Evolutionary conservation across 257 asterid species (phyloP), one percentile per base, ranked within the genome.

Genomic region (Mitragyna speciosa): DNA sequence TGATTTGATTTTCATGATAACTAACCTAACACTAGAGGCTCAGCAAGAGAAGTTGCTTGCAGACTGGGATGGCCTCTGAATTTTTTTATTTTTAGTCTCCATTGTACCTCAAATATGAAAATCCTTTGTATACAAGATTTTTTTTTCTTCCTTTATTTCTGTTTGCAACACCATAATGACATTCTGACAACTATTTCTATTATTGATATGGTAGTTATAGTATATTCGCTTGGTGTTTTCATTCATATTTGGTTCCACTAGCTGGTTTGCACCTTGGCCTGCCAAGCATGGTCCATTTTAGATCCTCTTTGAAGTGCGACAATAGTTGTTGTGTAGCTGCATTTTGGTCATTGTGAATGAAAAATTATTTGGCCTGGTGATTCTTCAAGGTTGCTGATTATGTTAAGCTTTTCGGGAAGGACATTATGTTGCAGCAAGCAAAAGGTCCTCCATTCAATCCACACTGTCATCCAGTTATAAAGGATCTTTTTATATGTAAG

Each of bases 1-100:
- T 67, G 51, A 5, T 31, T 76, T 56, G 69, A n/a, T 20, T 15
- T 51, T 51, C 76, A 52, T 80, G 74, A 8, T 30, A 64, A 51
- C 67, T 33, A 36, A 74, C 19, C 16, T 20, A 30, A 1, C n/a
- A 63, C 59, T 65, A 66, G 66, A 28, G 39, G n/a, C 36, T 61
- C 58, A 28, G 14, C 45, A 12, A n/a, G 28, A 43, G 31, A 70
- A 15, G 45, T 70, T 39, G 52, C 17, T 70, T 39, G 52, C 26
- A 19, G 24, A 22, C 26, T 36, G 54, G 7, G 24, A 51, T 51
- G 58, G 20, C 20, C 22, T 49, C 58, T 51, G 58, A 31, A 17
- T 54, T 65, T 76, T 52, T 45, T 47, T 12, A 43, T 26, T 61
- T 48, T 51, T 15, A 51, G 20, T 19, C 58, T 51, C 6, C 1